Percentiles rank a stretch among this genome's conserved stretches.
Conservation (phyloP, 257 asterid species). For the Catharanthus roseus region DNA sequence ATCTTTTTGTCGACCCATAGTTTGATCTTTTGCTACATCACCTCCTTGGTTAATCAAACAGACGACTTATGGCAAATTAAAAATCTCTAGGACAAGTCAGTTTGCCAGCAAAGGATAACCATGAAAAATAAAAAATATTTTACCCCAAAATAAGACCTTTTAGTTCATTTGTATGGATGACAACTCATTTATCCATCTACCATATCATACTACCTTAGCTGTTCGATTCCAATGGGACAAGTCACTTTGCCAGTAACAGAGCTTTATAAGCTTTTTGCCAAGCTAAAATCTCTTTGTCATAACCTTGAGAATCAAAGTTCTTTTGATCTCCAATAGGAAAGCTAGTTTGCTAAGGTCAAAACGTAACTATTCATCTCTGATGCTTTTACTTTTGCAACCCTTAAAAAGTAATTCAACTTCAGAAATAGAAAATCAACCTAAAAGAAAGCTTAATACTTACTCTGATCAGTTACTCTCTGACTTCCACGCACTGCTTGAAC, state of each 20-base stretch:
- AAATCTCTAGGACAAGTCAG: too few species aligned
- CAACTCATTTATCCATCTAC: too few species aligned
- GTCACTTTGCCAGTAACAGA: neutral
- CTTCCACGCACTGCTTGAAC: constrained; percentile 82
- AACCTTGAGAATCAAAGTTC: neutral
- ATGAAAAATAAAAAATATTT: too few species aligned
- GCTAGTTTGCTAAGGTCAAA: neutral
- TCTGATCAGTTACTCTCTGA: constrained; percentile 84
- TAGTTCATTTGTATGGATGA: too few species aligned
- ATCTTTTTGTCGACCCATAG: too few species aligned
- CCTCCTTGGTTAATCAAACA: too few species aligned
- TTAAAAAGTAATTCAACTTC: neutral
- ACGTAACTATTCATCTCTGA: neutral
- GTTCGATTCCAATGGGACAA: neutral
- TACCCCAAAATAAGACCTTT: too few species aligned
- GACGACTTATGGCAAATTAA: too few species aligned
- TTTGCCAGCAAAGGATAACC: too few species aligned
- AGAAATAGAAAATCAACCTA: constrained; percentile 7
- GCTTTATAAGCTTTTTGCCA: neutral
- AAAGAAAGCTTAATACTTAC: constrained; percentile 34
- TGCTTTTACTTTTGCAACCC: neutral
- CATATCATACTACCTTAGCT: neutral
- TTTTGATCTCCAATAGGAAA: neutral
- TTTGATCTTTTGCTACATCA: too few species aligned
- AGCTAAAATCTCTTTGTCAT: neutral